Conservation (phyloP, 495 filamentous ascomycete species). For the Choiromyces venosus region DNA sequence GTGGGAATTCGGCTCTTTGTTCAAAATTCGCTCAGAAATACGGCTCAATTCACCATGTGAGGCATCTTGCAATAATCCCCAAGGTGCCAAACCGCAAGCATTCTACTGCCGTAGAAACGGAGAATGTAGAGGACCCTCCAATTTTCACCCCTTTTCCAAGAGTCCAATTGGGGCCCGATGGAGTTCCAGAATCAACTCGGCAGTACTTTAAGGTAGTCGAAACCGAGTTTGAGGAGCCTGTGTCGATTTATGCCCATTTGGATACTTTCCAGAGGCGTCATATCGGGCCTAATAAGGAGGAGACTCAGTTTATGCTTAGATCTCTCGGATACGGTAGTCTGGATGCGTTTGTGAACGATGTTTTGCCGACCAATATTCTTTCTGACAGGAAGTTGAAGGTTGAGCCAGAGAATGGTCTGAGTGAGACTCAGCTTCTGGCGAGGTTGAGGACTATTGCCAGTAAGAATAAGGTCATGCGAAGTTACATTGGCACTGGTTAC, state of each 20-base stretch:
- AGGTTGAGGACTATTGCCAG: conserved; percentile 59
- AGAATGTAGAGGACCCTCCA: neutral
- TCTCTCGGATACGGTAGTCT: conserved; percentile 64
- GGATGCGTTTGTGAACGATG: conserved; percentile 84
- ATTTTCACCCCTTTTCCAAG: neutral
- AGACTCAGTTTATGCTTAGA: conserved; percentile 72
- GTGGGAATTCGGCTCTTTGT: neutral
- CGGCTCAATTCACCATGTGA: neutral
- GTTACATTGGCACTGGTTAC: conserved; percentile 85
- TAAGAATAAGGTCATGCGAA: conserved; percentile 57
- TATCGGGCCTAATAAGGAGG: conserved; percentile 77
- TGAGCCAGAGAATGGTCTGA: conserved; percentile 52
- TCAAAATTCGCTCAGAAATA: neutral
- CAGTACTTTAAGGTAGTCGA: neutral
- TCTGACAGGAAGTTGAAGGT: conserved; percentile 50
- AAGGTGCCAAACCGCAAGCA: neutral
- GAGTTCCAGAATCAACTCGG: neutral
- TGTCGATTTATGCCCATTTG: conserved; percentile 45
- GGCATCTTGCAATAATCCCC: neutral
- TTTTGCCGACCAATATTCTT: conserved; percentile 78
- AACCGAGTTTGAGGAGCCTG: conserved; percentile 27
- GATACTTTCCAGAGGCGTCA: conserved; percentile 80
- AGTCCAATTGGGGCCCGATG: neutral
- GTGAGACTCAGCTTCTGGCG: conserved; percentile 64
- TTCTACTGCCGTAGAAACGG: neutral